A percentile compares a stretch with the other conserved stretches of the same genome.
Conservation (phyloP, 805 yeast species). For the Lipomyces lipofer region DNA sequence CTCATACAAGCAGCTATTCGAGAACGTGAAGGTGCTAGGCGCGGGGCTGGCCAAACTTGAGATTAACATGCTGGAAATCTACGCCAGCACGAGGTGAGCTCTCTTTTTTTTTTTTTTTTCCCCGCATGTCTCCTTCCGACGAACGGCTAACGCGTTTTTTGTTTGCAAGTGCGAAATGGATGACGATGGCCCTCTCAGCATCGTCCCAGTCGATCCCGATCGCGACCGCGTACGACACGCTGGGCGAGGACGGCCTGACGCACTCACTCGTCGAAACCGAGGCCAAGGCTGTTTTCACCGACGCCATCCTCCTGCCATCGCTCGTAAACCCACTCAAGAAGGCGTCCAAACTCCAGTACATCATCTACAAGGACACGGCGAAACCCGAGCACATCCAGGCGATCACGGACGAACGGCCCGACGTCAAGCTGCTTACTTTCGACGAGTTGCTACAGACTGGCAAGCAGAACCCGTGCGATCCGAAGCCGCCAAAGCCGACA, state of each 20-base stretch:
- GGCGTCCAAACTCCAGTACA: slow-evolving; percentile 60
- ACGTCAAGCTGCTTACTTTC: slow-evolving; percentile 63
- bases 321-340: slow-evolving; percentile 71
- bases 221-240: slow-evolving; percentile 94
- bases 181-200: slow-evolving; percentile 45
- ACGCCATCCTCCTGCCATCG: slow-evolving; percentile 66
- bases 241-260: slow-evolving; percentile 76
- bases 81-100: slow-evolving; percentile 64
- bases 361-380: slow-evolving; percentile 59
- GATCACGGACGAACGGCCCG: slow-evolving; percentile 70
- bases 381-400: slow-evolving; percentile 52
- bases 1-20: slow-evolving; percentile 58
- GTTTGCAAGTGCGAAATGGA: slow-evolving; percentile 23
- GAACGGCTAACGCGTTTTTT: not conserved
- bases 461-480: slow-evolving; percentile 46
- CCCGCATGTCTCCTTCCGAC: not conserved
- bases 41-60: slow-evolving; percentile 78
- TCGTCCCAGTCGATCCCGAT: slow-evolving; percentile 77
- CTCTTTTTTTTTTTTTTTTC: not conserved
- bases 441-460: slow-evolving; percentile 67
- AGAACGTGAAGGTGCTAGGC: slow-evolving; percentile 56
- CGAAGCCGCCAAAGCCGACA: slow-evolving; percentile 53
- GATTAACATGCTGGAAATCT: slow-evolving; percentile 69
- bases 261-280: slow-evolving; percentile 84
- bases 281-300: slow-evolving; percentile 78